phyloP scores from a whole-genome alignment of 2,329 filamentous ascomycete genomes.

The Penicillium expansum region DNA sequence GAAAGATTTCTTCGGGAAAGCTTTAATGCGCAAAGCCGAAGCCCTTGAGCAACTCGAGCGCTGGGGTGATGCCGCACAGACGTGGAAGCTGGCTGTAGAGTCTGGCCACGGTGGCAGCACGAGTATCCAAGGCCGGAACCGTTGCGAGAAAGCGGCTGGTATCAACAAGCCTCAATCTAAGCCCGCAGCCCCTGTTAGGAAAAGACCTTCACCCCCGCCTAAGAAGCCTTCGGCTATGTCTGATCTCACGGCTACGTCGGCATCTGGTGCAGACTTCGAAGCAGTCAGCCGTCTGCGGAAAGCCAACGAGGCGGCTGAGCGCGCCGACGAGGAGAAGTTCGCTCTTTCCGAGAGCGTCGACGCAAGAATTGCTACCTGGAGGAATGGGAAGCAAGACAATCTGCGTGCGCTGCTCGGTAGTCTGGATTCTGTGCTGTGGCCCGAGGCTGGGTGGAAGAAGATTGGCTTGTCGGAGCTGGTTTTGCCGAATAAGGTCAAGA shows the following conservation, averaged over 20 bases:
- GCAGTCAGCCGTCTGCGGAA: constrained; percentile 79
- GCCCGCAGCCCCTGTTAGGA: constrained; percentile 47
- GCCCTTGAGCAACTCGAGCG: constrained; percentile 93
- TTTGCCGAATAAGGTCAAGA: constrained; percentile 91
- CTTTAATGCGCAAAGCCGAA: constrained; percentile 90
- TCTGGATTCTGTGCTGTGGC: constrained; percentile 86
- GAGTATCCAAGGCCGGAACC: constrained; percentile 78
- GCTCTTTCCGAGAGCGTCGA: constrained; percentile 83
- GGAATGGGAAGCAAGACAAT: constrained; percentile 89
- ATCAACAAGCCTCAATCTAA: constrained; percentile 55
- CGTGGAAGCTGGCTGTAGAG: constrained; percentile 82
- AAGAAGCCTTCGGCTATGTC: constrained; percentile 35
- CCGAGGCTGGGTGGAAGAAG: constrained; percentile 92
- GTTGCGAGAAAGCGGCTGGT: constrained; percentile 84
- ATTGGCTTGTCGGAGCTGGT: constrained; percentile 91
- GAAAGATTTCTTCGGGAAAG: constrained; percentile 91
- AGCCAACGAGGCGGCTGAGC: constrained; percentile 81
- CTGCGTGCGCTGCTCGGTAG: constrained; percentile 82
- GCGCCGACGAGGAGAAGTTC: constrained; percentile 89
- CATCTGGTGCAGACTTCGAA: constrained; percentile 56
- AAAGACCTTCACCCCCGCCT: constrained; percentile 46
- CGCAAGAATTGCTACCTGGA: constrained; percentile 74
- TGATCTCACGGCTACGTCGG: constrained; percentile 40
- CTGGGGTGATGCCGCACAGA: constrained; percentile 76
- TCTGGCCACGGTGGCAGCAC: constrained; percentile 79